A percentile compares a stretch with the other conserved stretches of the same genome.
Conservation (phyloP, 1,284 basidiomycete genomes). For the Schizophyllum amplum region DNA sequence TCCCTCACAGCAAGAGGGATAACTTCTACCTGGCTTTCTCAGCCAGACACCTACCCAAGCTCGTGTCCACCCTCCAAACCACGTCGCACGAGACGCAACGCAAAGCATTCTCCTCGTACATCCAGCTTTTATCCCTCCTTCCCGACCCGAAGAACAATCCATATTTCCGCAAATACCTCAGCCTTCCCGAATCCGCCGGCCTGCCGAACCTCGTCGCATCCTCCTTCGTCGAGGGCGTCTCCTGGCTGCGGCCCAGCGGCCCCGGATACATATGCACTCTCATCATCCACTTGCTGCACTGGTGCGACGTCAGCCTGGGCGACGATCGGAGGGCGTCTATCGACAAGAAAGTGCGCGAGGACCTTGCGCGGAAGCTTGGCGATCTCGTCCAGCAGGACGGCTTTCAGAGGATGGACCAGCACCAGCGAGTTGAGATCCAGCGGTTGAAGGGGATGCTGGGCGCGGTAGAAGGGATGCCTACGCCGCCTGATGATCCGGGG, state of each 20-base stretch:
- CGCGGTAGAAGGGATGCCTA: slow-evolving; percentile 8
- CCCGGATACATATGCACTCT: slow-evolving; percentile 14
- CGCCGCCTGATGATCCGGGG: neutral
- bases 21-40: slow-evolving; percentile 14
- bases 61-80: slow-evolving; percentile 9
- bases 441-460: slow-evolving; percentile 11
- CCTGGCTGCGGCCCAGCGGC: slow-evolving; percentile 12
- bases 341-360: slow-evolving; percentile 12
- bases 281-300: slow-evolving; percentile 16
- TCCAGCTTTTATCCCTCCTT: slow-evolving; percentile 18
- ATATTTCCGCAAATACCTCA: slow-evolving; percentile 17
- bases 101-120: slow-evolving; percentile 11
- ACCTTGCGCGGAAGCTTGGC: slow-evolving; percentile 3
- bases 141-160: slow-evolving; percentile 18
- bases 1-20: slow-evolving; percentile 4
- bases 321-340: slow-evolving; percentile 17
- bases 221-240: slow-evolving; percentile 15
- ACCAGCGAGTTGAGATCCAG: slow-evolving; percentile 10
- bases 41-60: slow-evolving; percentile 14
- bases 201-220: slow-evolving; percentile 15
- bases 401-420: neutral
- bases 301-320: slow-evolving; percentile 17
- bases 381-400: neutral
- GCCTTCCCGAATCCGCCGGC: slow-evolving; percentile 9
- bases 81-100: slow-evolving; percentile 13